Percentiles rank a stretch among this genome's conserved stretches.
Conservation (phyloP, 331 rosid genomes). For the Saraca asoca region DNA sequence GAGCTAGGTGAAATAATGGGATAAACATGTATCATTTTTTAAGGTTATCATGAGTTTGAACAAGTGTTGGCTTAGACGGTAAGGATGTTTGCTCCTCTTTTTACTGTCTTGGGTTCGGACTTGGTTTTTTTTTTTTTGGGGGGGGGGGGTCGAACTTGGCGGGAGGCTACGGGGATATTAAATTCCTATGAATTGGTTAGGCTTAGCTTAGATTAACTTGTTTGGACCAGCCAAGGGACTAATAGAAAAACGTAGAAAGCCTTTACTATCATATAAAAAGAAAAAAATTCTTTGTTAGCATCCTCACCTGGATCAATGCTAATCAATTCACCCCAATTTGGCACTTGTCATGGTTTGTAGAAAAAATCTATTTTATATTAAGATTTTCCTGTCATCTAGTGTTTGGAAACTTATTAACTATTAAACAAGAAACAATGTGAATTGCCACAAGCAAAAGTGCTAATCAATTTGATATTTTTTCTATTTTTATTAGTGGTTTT, state of each 20-base stretch:
- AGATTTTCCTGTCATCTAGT: background rate
- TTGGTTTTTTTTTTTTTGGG: no score
- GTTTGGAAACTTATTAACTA: slow-evolving; percentile 1
- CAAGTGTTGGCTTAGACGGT: no score
- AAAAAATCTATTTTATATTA: slow-evolving; percentile 17
- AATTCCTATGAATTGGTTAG: no score
- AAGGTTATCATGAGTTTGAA: no score
- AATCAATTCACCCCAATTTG: slow-evolving; percentile 14
- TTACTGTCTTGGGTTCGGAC: no score
- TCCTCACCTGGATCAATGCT: slow-evolving; percentile 11
- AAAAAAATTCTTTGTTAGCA: slow-evolving; percentile 22
- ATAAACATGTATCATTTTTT: background rate
- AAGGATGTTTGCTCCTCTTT: no score
- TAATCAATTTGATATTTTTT: slow-evolving; percentile 5
- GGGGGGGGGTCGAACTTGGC: no score
- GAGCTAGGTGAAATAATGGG: slow-evolving; percentile 23
- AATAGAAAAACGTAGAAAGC: no score
- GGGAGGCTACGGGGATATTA: no score
- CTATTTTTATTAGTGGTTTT: slow-evolving; percentile 7
- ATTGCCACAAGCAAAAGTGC: background rate
- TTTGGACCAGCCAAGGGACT: no score
- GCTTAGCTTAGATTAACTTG: no score
- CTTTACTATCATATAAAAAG: no score
- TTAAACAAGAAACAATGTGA: slow-evolving; percentile 9
- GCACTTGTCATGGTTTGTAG: slow-evolving; percentile 17